phyloP scores from a whole-genome alignment of 192 early-diverging fungal genomes.

The Coemansia sp. region DNA sequence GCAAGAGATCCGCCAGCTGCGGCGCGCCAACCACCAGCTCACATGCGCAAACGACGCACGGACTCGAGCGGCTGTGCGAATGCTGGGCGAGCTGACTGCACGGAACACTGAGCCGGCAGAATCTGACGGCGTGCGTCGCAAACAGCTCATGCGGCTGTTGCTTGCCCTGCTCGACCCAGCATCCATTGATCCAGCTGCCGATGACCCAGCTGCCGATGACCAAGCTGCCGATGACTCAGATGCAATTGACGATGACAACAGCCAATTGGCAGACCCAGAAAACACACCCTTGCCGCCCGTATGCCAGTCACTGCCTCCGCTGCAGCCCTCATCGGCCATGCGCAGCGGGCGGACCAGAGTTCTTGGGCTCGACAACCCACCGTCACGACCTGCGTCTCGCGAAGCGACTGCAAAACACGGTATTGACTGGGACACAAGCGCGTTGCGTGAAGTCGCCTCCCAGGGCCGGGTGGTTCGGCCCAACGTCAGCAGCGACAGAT shows the following conservation, averaged over 20 bases:
- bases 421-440: slow-evolving; percentile 37
- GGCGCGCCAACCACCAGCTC: slow-evolving; percentile 29
- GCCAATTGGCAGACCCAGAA: background rate
- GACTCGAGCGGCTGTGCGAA: slow-evolving; percentile 20
- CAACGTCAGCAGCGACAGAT: slow-evolving; percentile 20
- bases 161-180: slow-evolving; percentile 27
- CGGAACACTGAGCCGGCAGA: background rate
- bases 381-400: slow-evolving; percentile 6
- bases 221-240: background rate
- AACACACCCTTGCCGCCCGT: too few relatives aligned
- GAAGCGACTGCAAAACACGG: slow-evolving; percentile 1
- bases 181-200: background rate
- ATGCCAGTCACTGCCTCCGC: background rate
- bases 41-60: slow-evolving; percentile 18
- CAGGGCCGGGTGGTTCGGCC: slow-evolving; percentile 15
- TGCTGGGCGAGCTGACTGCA: slow-evolving; percentile 23
- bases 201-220: too few relatives aligned
- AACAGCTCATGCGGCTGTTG: slow-evolving; percentile 33
- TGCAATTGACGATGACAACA: background rate
- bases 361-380: background rate
- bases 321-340: background rate
- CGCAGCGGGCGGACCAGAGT: background rate
- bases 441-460: slow-evolving; percentile 25
- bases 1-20: slow-evolving; percentile 27
- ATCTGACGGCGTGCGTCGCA: background rate